Evolutionary conservation across 2,329 filamentous ascomycete genomes (phyloP).

Genomic region (Metarhizium sp.): DNA sequence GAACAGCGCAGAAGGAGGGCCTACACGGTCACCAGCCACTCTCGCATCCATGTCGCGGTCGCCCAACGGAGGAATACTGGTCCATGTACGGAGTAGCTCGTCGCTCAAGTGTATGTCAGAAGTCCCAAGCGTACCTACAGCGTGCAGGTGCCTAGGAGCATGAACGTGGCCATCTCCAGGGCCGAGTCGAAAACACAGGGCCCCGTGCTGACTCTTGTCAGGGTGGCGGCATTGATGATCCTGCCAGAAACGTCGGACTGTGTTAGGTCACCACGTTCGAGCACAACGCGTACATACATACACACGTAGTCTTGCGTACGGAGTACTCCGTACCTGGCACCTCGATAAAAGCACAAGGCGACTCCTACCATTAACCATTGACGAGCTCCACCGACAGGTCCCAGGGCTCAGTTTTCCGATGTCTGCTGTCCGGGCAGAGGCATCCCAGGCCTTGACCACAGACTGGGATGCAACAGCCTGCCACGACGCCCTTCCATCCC

Average conservation of each 20-base stretch:
- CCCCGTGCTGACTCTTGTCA: background rate
- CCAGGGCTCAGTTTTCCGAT: background rate
- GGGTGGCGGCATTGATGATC: background rate
- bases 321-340: no score
- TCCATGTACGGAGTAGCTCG: background rate
- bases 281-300: background rate
- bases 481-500: background rate
- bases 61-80: background rate
- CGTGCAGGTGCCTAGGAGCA: background rate
- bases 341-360: no score
- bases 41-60: conserved; percentile 4
- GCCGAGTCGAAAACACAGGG: background rate
- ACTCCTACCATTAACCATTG: no score
- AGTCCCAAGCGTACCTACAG: background rate
- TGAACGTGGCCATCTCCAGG: no score
- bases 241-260: background rate
- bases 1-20: no score
- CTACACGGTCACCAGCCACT: conserved; percentile 1
- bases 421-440: background rate
- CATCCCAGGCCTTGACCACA: background rate
- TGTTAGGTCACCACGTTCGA: no score
- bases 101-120: background rate
- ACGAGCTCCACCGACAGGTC: background rate
- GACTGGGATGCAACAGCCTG: background rate
- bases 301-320: no score